Base-by-base conservation (phyloP, 495 filamentous ascomycete genomes). In the Xylaria curta region DNA sequence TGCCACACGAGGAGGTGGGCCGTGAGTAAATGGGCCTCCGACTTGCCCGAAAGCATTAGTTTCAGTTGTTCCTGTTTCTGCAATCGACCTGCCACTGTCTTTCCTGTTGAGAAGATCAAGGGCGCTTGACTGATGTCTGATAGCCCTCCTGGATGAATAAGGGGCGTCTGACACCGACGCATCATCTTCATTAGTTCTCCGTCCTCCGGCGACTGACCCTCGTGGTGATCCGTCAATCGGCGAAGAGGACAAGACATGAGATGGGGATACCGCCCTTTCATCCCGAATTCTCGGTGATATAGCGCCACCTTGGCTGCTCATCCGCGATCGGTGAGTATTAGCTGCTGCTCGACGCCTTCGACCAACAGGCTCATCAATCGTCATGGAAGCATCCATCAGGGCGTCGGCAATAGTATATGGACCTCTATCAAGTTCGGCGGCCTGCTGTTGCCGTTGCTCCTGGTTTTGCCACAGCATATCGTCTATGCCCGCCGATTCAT, bases 321-420 rank as follows among this genome's bases (percentile, higher is more conserved):
- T 67, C 26, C 83, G 79, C 47, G 81, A 83, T 77, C 76, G 89
- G 81, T 83, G 85, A 78, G 74, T 85, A 80, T 85, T 86, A 73
- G 85, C 71, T 64, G 87, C 82, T 63, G 86, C 85, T 76, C 87
- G 84, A 74, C 90, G 83, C 77, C 88, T 86, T 73, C 86, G 84
- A n/a, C 82, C 82, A 5, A 89, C 74, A 1, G 88, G 83, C 71
- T 91, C 89, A 76, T 97, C 92, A 72, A 96, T 94, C 1, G 93
- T 93, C 78, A 92, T 94, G 2, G 94, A 97, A 19, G 97, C 96
- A 81, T 99, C 97, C 10, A 97, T 85, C 7, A 99, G 83, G 9
- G 96, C 95, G 80, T 98, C 95, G 28, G 92, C 88, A 68, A 99
- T 96, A 0, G 94, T 97, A 77, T 91, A 89, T 9, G 90, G 87